A percentile compares a stretch with the other conserved stretches of the same genome.
Evolutionary conservation across 2,329 filamentous ascomycete genomes (phyloP).

Genomic region (Hortaea werneckii): DNA sequence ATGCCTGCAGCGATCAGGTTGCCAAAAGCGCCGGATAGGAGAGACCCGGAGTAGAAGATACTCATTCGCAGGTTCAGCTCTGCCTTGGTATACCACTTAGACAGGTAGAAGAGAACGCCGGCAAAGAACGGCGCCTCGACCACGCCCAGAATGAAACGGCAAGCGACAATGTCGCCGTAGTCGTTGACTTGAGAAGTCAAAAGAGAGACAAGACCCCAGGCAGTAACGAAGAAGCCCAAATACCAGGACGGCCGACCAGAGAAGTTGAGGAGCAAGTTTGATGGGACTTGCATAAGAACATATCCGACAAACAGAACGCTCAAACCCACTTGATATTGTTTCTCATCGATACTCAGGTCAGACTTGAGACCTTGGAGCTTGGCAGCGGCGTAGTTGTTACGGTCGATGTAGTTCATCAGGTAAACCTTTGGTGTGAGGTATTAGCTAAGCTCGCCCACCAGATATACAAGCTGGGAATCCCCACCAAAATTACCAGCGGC

Average conservation of each 20-base stretch:
- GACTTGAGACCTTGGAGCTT: slow-evolving; percentile 54
- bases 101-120: slow-evolving; percentile 48
- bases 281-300: slow-evolving; percentile 35
- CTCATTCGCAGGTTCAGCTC: slow-evolving; percentile 58
- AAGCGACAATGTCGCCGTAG: slow-evolving; percentile 20
- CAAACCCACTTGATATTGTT: slow-evolving; percentile 51
- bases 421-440: slow-evolving; percentile 9
- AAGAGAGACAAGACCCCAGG: slow-evolving; percentile 62
- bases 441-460: too few relatives aligned
- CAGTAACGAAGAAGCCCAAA: slow-evolving; percentile 63
- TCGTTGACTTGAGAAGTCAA: slow-evolving; percentile 20
- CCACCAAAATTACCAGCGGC: slow-evolving; percentile 59
- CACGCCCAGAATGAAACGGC: slow-evolving; percentile 55
- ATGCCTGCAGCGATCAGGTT: slow-evolving; percentile 53
- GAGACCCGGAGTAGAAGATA: slow-evolving; percentile 55
- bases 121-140: slow-evolving; percentile 41
- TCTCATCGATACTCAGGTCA: slow-evolving; percentile 46
- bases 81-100: slow-evolving; percentile 58
- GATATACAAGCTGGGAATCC: too few relatives aligned
- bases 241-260: slow-evolving; percentile 50
- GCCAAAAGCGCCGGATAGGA: slow-evolving; percentile 63
- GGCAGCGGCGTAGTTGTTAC: slow-evolving; percentile 55
- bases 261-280: slow-evolving; percentile 70
- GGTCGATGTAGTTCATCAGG: slow-evolving; percentile 25
- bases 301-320: slow-evolving; percentile 53